phyloP scores from a whole-genome alignment of 2,329 filamentous ascomycete species.

The Penicillium sumatraense region DNA sequence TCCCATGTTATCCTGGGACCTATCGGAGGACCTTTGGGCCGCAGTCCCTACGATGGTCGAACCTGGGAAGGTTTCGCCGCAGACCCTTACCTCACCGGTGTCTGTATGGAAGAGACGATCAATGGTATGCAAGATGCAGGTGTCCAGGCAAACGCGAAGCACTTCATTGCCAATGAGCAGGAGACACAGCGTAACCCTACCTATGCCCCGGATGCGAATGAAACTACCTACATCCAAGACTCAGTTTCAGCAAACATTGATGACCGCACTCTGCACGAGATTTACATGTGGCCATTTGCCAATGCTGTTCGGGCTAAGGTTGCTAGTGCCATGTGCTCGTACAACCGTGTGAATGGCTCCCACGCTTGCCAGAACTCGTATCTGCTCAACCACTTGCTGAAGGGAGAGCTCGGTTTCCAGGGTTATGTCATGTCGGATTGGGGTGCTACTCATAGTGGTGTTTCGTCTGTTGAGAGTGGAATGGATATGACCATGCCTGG shows the following conservation, averaged over 20 bases:
- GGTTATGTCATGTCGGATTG: conserved; percentile 52
- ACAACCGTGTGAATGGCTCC: conserved; percentile 51
- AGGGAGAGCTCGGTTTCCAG: conserved; percentile 56
- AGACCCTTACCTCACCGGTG: conserved; percentile 50
- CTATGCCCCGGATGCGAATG: conserved; percentile 8
- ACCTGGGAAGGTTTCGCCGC: conserved; percentile 47
- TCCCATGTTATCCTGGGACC: conserved; percentile 12
- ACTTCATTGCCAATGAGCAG: conserved; percentile 68
- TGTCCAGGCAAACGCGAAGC: conserved; percentile 24
- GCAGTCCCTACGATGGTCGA: conserved; percentile 16
- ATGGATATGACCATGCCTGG: conserved; percentile 37
- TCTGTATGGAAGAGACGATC: conserved; percentile 46
- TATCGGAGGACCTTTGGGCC: conserved; percentile 46
- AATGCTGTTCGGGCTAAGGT: conserved; percentile 72
- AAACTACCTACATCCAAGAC: conserved; percentile 12
- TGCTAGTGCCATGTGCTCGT: conserved; percentile 51
- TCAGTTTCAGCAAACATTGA: conserved; percentile 58
- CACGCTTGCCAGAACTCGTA: conserved; percentile 42
- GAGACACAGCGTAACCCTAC: conserved; percentile 41
- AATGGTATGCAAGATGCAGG: conserved; percentile 63
- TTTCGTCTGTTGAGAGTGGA: conserved; percentile 53
- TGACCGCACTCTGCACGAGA: conserved; percentile 73
- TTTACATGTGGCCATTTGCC: conserved; percentile 77
- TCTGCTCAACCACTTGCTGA: conserved; percentile 51
- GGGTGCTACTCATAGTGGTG: conserved; percentile 49